These are phyloP conservation scores for Mycena haematopus DNA, from an alignment of 768 basidiomycete species.

Conservation along the genomic window DNA sequence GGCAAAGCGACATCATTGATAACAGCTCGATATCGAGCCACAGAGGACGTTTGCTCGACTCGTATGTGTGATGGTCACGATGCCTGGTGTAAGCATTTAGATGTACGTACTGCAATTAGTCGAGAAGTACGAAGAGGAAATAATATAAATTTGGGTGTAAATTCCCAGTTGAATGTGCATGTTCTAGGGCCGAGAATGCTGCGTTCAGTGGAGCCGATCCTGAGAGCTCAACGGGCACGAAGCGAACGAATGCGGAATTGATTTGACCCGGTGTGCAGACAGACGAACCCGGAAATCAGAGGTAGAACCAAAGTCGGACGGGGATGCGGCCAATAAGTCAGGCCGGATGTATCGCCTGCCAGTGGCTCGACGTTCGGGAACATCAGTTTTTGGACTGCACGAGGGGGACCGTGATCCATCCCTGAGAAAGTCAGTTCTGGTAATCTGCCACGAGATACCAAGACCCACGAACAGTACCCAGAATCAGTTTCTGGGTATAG, in stretches of 20 bases:
- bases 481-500: conserved; percentile 7
- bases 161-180: not conserved
- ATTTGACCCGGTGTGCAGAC: not conserved
- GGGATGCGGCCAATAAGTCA: conserved; percentile 6
- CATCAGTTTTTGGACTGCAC: not conserved
- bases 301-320: conserved; percentile 6
- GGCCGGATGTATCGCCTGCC: conserved; percentile 18
- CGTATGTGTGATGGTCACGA: no score
- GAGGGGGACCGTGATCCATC: conserved; percentile 5
- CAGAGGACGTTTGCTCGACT: no score
- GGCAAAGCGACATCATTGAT: no score
- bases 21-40: no score
- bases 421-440: not conserved
- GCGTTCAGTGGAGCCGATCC: not conserved
- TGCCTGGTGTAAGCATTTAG: no score
- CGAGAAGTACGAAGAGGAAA: no score
- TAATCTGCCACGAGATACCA: not conserved
- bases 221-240: not conserved
- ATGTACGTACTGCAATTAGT: no score
- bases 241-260: not conserved
- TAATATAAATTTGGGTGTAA: no score
- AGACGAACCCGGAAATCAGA: conserved; percentile 5
- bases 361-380: not conserved
- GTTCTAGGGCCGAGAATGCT: not conserved
- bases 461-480: conserved; percentile 15